Evolutionary conservation across 371 early-diverging fungal species (phyloP), one percentile per base, ranked within the genome.

Genomic region (Mucor irregularis): DNA sequence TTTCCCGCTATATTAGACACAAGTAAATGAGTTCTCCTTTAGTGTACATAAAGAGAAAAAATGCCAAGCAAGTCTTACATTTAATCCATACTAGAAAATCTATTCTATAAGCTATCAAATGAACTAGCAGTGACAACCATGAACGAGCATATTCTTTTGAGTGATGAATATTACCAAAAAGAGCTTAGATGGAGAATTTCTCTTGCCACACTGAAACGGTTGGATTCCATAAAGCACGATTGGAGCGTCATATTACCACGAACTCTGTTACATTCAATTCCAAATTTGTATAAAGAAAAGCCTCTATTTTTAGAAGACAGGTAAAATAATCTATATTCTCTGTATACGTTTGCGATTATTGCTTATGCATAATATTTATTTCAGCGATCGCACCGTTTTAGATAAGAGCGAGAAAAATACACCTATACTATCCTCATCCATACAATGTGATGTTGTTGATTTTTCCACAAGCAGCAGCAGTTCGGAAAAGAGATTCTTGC

Each of bases 131-230:
- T 35, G n/a, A 13, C n/a, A 11, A 14, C n/a, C 8, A 34, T n/a
- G 13, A 14, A 1, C 35, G n/a, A 35, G 11, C 13, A 42, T 13
- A 22, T 8, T 17, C 17, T 13, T 22, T n/a, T n/a, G n/a, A 24
- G 5, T 22, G 24, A 22, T 21, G 42, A 19, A 10, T 7, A 9
- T 24, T 8, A 7, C 24, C 42, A 11, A 24, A 42, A 21, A 13
- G 24, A 35, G 35, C 16, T n/a, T 35, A 35, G 13, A 50, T 58
- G 58, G 58, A 50, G 21, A 34, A 16, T 58, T n/a, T 28, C 45
- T 17, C 17, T 44, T 13, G 31, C 45, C 10, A 34, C 37, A 9
- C 35, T 50, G 33, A 50, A 58, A 37, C 49, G 51, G 35, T 25
- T 49, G 22, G 45, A 58, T 16, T 9, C 8, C 7, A 21, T 50